Conservation (phyloP, 495 filamentous ascomycete species). For the Lindgomyces ingoldianus region DNA sequence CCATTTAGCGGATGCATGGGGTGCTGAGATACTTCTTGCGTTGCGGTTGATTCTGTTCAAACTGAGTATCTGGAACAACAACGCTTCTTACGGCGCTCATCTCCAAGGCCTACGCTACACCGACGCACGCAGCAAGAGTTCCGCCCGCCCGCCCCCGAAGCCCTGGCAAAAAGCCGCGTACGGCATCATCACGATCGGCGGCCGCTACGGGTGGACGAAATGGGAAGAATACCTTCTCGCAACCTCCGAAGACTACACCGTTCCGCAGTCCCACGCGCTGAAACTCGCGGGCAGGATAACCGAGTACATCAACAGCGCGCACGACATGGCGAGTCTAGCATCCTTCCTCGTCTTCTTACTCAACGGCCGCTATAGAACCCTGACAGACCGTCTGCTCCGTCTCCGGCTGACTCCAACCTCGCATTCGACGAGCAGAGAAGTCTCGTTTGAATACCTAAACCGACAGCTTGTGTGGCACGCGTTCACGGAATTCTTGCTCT, state of each 20-base stretch:
- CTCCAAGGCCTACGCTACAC: constrained; percentile 88
- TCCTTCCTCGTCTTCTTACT: constrained; percentile 89
- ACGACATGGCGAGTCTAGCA: constrained; percentile 75
- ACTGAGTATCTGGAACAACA: constrained; percentile 92
- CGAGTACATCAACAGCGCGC: constrained; percentile 64
- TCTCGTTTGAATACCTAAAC: constrained; percentile 97
- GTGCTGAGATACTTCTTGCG: constrained; percentile 75
- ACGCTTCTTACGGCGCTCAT: constrained; percentile 90
- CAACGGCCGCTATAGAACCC: constrained; percentile 86
- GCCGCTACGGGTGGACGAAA: constrained; percentile 83
- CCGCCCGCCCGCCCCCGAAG: constrained; percentile 62
- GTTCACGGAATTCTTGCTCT: constrained; percentile 96
- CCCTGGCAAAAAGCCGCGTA: constrained; percentile 82
- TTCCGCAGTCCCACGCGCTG: constrained; percentile 49
- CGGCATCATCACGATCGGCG: constrained; percentile 81
- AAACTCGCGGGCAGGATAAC: constrained; percentile 67
- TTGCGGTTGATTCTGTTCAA: constrained; percentile 87
- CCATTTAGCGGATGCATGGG: constrained; percentile 75
- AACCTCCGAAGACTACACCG: constrained; percentile 38
- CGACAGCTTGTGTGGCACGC: constrained; percentile 98
- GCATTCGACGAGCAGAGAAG: constrained; percentile 79
- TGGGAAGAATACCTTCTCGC: constrained; percentile 66
- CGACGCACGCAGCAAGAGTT: constrained; percentile 70
- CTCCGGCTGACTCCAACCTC: constrained; percentile 83
- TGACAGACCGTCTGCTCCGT: constrained; percentile 82